phyloP scores from a whole-genome alignment of 139 green algal genomes.

The Haematococcus lacustris region DNA sequence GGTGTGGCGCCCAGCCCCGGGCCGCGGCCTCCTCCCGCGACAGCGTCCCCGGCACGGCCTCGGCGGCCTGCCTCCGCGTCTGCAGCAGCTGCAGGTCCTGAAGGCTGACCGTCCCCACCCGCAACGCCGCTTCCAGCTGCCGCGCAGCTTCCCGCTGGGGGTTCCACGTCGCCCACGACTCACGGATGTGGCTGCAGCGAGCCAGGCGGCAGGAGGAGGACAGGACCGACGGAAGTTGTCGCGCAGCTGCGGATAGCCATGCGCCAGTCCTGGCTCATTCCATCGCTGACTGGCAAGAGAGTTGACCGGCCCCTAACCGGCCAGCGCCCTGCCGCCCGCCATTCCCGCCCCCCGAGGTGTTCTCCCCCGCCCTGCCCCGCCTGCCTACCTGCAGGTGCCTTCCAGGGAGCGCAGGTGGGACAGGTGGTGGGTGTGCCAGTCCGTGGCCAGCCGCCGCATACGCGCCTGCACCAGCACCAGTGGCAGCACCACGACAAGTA shows the following conservation, averaged over 20 bases:
- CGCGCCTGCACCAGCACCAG: neutral
- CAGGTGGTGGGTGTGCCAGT: slow-evolving; percentile 21
- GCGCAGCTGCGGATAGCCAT: neutral
- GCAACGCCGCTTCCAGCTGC: slow-evolving; percentile 22
- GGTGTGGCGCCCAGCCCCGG: slow-evolving; percentile 45
- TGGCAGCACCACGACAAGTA: too few relatives aligned
- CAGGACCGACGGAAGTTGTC: too few relatives aligned
- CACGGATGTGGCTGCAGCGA: too few relatives aligned
- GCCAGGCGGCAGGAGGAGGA: too few relatives aligned
- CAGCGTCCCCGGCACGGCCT: slow-evolving; percentile 23
- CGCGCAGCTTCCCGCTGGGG: slow-evolving; percentile 32
- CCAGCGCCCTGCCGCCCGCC: neutral
- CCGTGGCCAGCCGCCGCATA: neutral
- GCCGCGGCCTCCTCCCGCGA: slow-evolving; percentile 9
- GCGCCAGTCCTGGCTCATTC: neutral
- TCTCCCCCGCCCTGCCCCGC: too few relatives aligned
- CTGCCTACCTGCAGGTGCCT: neutral
- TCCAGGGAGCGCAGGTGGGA: neutral
- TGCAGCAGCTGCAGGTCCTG: slow-evolving; percentile 3
- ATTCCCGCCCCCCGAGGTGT: neutral
- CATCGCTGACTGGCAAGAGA: neutral
- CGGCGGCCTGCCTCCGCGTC: neutral
- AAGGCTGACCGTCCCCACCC: slow-evolving; percentile 15
- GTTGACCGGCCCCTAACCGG: neutral
- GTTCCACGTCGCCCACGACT: slow-evolving; percentile 48